A percentile compares a stretch with the other conserved stretches of the same genome.
Evolutionary conservation across 306 rosid species (phyloP).

Genomic region (Lotus japonicus): DNA sequence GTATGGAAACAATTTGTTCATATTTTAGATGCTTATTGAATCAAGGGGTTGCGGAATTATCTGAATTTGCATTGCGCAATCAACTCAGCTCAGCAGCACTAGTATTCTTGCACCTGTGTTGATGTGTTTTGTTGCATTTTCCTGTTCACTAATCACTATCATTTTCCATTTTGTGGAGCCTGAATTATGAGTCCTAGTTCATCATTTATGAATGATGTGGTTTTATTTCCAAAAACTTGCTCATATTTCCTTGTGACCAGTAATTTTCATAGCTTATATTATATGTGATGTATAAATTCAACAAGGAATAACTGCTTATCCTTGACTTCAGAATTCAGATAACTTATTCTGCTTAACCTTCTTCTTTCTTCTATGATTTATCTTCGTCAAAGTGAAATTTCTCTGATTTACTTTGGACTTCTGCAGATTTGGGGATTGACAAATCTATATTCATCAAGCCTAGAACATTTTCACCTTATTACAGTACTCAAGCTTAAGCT

Average conservation of each 20-base stretch:
- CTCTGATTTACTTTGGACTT: constrained; percentile 20
- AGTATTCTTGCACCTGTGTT: constrained; percentile 14
- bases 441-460: constrained; percentile 82
- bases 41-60: constrained; percentile 10
- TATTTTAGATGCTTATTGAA: constrained; percentile 7
- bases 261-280: neutral
- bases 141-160: neutral
- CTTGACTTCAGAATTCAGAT: neutral
- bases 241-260: constrained; percentile 2
- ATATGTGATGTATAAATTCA: constrained; percentile 1
- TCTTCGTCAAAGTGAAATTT: neutral
- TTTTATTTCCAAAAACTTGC: neutral
- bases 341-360: neutral
- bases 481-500: constrained; percentile 91
- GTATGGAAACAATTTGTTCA: constrained; percentile 37
- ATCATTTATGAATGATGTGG: neutral
- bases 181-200: neutral
- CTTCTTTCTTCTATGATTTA: neutral
- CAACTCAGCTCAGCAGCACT: neutral
- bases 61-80: constrained; percentile 10
- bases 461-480: constrained; percentile 74
- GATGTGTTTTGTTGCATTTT: constrained; percentile 4
- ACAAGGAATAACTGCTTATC: neutral
- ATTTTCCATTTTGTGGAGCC: constrained; percentile 3
- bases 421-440: constrained; percentile 64